A percentile compares a stretch with the other conserved stretches of the same genome.
Conservation (phyloP, 2,329 filamentous ascomycete species). For the Incumbomyces lentus region DNA sequence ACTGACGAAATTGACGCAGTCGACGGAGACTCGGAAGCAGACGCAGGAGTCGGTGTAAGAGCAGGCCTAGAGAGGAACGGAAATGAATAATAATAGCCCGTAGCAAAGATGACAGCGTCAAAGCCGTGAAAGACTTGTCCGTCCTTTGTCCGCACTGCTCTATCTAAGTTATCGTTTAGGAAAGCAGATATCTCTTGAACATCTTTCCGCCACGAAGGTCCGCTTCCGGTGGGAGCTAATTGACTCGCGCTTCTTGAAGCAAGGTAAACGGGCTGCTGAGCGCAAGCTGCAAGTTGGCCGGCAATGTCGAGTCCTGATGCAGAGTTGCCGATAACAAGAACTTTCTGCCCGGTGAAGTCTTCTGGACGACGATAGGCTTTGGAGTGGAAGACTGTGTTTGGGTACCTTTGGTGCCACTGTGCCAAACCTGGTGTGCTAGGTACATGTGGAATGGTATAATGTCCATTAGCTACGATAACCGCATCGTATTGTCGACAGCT, state of each 20-base stretch:
- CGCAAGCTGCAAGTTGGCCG: constrained; percentile 57
- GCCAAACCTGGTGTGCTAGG: constrained; percentile 52
- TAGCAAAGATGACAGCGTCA: constrained; percentile 75
- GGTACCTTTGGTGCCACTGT: constrained; percentile 50
- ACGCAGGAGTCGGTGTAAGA: background rate
- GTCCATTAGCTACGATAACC: constrained; percentile 63
- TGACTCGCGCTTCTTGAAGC: constrained; percentile 45
- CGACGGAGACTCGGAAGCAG: background rate
- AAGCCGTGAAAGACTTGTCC: constrained; percentile 55
- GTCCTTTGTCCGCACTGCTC: constrained; percentile 56
- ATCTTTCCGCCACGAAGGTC: constrained; percentile 45
- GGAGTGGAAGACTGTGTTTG: constrained; percentile 58
- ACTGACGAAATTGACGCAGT: background rate
- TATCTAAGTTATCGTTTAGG: constrained; percentile 40
- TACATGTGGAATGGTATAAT: constrained; percentile 60
- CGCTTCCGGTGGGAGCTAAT: constrained; percentile 25
- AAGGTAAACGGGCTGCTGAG: constrained; percentile 53
- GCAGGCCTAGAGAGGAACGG: constrained; percentile 52
- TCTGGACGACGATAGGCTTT: constrained; percentile 66
- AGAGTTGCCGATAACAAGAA: constrained; percentile 73
- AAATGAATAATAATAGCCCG: constrained; percentile 77
- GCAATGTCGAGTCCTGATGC: constrained; percentile 79
- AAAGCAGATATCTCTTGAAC: constrained; percentile 45
- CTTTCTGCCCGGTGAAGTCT: constrained; percentile 57
- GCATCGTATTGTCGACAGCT: constrained; percentile 55